Evolutionary conservation across 140 eudicot genomes (phyloP), one percentile per base, ranked within the genome.

Genomic region (Ambrosia hybrid): DNA sequence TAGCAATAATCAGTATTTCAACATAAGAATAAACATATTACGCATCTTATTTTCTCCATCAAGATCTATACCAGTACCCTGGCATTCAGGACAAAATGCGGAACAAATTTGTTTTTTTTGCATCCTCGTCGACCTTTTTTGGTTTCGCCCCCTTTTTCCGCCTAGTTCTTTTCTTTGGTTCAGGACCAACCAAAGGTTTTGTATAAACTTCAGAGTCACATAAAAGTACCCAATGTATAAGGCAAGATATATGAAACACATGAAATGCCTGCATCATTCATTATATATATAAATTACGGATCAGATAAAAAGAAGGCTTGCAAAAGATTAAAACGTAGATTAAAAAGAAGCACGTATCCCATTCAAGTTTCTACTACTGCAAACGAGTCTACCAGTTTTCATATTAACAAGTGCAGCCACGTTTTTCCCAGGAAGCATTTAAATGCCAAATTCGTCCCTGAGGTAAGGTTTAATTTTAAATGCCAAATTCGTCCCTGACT

Each of bases 51-150:
- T 30, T 30, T 30, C 89, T 45, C 79, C 92, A 58, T 81, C 77
- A 75, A 86, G 37, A 46, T 60, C 73, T 34, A 88, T 61, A 34
- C 99, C 97, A 56, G 97, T 86, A 72, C 99, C 99, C 75, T 95
- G 99, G 75, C 99, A 95, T 67, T 91, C 96, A 30, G 99, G 95
- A 70, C 99, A 95, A 77, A 95, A 91, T 9, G 79, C 84, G 2
- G 83, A 84, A 73, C 56, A 38, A 4, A 87, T 83, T 74, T 82
- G 86, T 65, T 86, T 77, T 51, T n/a, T 56, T 85, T 61, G 30
- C 37, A 51, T 78, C 82, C 75, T 82, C 73, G 39, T 46, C 78
- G n/a, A n/a, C 58, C 71, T 65, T 67, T 21, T 78, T 82, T 59
- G 14, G 26, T 74, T 83, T 94, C 17, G 78, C 67, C 21, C 88